Conservation (phyloP, 2,329 filamentous ascomycete genomes). For the Scytalidium lignicola region DNA sequence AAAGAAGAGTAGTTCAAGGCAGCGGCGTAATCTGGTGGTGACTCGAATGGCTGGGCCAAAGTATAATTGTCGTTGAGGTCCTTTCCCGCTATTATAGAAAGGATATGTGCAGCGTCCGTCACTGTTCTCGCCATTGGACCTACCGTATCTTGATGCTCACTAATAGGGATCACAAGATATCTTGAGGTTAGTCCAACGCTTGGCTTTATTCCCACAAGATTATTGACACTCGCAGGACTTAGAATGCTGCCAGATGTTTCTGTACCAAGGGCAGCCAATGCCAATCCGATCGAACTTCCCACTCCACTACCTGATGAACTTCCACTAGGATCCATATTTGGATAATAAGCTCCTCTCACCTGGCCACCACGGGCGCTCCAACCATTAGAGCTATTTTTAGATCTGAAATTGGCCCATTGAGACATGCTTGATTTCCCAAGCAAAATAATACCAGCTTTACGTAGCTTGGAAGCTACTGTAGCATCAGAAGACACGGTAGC, state of each 20-base stretch:
- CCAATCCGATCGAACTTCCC: constrained; percentile 52
- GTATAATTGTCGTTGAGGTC: constrained; percentile 63
- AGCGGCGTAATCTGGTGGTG: constrained; percentile 54
- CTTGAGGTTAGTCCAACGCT: constrained; percentile 59
- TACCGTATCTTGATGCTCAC: constrained; percentile 57
- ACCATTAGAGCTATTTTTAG: constrained; percentile 51
- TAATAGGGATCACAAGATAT: constrained; percentile 61
- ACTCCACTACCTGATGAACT: constrained; percentile 60
- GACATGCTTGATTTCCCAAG: constrained; percentile 41
- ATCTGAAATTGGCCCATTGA: constrained; percentile 54
- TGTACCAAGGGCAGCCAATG: constrained; percentile 53
- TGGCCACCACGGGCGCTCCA: constrained; percentile 64
- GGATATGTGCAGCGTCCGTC: constrained; percentile 56
- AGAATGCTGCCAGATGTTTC: constrained; percentile 63
- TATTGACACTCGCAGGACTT: constrained; percentile 46
- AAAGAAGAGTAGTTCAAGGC: constrained; percentile 51
- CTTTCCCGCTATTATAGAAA: constrained; percentile 58
- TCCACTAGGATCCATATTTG: constrained; percentile 55
- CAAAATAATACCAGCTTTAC: constrained; percentile 18
- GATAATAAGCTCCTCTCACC: constrained; percentile 54
- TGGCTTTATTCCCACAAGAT: constrained; percentile 61
- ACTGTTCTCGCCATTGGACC: constrained; percentile 62
- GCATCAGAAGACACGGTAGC: constrained; percentile 18
- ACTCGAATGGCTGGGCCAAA: constrained; percentile 48
- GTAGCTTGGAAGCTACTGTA: constrained; percentile 18